Conservation (phyloP, 2,329 filamentous ascomycete species). For the Ambrosiella xylebori region DNA sequence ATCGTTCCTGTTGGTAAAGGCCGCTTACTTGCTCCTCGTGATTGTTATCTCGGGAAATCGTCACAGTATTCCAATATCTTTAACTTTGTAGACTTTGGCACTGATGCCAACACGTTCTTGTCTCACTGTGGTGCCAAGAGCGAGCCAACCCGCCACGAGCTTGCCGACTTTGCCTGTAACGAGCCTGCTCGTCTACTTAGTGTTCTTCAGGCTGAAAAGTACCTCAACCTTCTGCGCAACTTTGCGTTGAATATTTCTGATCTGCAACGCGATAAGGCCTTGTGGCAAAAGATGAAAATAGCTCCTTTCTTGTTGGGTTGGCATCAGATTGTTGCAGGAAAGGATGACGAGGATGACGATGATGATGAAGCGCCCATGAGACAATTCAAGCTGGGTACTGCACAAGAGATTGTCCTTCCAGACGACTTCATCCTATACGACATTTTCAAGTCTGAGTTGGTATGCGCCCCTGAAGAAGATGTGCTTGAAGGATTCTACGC, state of each 20-base stretch:
- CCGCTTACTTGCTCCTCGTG: constrained; percentile 9
- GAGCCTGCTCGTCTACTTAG: constrained; percentile 72
- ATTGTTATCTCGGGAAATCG: constrained; percentile 53
- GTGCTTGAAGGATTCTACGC: constrained; percentile 68
- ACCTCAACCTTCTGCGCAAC: constrained; percentile 64
- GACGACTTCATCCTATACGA: constrained; percentile 83
- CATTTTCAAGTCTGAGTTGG: constrained; percentile 67
- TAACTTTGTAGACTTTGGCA: constrained; percentile 89
- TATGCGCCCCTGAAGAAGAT: constrained; percentile 85
- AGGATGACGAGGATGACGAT: constrained; percentile 19
- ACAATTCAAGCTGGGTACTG: constrained; percentile 60
- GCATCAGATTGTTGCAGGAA: constrained; percentile 22
- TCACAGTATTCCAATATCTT: constrained; percentile 72
- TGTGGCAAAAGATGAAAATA: constrained; percentile 59
- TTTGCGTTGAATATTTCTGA: constrained; percentile 54
- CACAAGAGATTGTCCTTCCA: constrained; percentile 56
- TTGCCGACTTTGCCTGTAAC: constrained; percentile 65
- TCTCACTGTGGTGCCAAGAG: constrained; percentile 77
- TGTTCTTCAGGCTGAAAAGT: constrained; percentile 71
- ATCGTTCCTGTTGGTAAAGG: constrained; percentile 50
- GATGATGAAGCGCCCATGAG: constrained; percentile 50
- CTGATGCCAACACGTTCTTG: constrained; percentile 73
- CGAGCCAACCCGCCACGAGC: constrained; percentile 73
- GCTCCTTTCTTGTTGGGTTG: constrained; percentile 71
- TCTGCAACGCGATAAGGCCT: constrained; percentile 60